A percentile compares a stretch with the other conserved stretches of the same genome.
phyloP scores from a whole-genome alignment of 2,329 filamentous ascomycete species.

The Aureobasidium mangrovei region DNA sequence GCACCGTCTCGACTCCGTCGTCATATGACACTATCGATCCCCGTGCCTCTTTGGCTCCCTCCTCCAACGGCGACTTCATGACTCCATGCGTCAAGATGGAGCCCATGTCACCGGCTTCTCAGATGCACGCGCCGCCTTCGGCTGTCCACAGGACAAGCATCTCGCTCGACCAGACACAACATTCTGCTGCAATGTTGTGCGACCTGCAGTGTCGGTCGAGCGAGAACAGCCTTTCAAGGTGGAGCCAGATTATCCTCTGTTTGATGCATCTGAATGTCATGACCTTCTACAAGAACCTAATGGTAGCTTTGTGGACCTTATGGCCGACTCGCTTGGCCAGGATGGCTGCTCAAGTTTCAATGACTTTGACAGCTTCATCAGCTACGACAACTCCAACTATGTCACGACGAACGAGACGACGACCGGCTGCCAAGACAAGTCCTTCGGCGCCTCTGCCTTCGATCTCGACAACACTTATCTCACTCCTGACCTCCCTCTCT shows the following conservation, averaged over 20 bases:
- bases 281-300: constrained; percentile 26
- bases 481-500: constrained; percentile 14
- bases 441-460: constrained; percentile 12
- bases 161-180: constrained; percentile 92
- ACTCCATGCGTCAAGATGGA: constrained; percentile 19
- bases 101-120: constrained; percentile 13
- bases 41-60: constrained; percentile 16
- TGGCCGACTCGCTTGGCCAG: constrained; percentile 28
- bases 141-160: constrained; percentile 12
- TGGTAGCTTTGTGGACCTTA: constrained; percentile 27
- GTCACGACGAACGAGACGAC: constrained; percentile 10
- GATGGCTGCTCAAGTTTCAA: constrained; percentile 13
- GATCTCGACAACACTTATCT: constrained; percentile 13
- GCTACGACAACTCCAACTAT: constrained; percentile 10
- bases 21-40: constrained; percentile 18
- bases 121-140: constrained; percentile 6
- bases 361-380: constrained; percentile 15
- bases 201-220: constrained; percentile 99
- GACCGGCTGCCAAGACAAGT: background rate
- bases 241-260: constrained; percentile 21
- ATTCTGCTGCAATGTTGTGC: constrained; percentile 99
- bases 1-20: constrained; percentile 13
- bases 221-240: constrained; percentile 19
- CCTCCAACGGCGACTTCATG: constrained; percentile 18
- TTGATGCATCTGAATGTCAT: constrained; percentile 26